Base-by-base conservation (phyloP, 176 grass and related monocot species). In the Themeda triandra region DNA sequence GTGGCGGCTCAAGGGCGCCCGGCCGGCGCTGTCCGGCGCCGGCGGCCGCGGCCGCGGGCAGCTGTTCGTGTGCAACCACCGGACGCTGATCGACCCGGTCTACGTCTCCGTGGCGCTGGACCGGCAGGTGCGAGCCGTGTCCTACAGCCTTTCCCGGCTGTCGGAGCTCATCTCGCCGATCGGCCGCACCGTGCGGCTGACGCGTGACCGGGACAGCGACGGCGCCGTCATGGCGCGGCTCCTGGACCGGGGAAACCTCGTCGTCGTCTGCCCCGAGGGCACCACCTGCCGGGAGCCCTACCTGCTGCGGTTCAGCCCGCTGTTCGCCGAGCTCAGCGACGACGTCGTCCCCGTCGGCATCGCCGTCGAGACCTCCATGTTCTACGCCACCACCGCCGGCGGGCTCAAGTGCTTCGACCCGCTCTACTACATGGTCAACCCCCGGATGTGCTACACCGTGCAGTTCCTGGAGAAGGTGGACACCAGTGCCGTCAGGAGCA, bases 51-150 rank as follows among this genome's bases (percentile, higher is more conserved):
- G 28, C 2, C 80, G 66, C 4, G 82, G 82, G 2, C 75, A 85
- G 63, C 56, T 97, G 62, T 94, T 92, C 81, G 89, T 90, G 18
- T 94, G 89, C 89, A 97, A 97, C 78, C 94, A 97, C 89, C 87
- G 92, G 10, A 97, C 89, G 25, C 94, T 97, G 17, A 77, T 97
- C 60, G 92, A 97, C 72, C 92, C 94, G 0, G 72, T 97, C 5
- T 97, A 94, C 83, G 75, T 94, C 13, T 94, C 94, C 10, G 83
- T 82, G 0, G 87, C 88, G 13, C 80, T 92, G 39, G 71, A 90
- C 76, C 75, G 51, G 18, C 82, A 4, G 53, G 86, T 97, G 36
- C 81, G 85, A 6, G 94, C 91, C 56, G 88, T 88, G 8, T 87
- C 91, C 6, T 97, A 97, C 85, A 94, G 89, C 85, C 35, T 97